These are phyloP conservation scores for Arachnomyces sp. DNA, from an alignment of 2,329 filamentous ascomycete species.

Conservation along the genomic window DNA sequence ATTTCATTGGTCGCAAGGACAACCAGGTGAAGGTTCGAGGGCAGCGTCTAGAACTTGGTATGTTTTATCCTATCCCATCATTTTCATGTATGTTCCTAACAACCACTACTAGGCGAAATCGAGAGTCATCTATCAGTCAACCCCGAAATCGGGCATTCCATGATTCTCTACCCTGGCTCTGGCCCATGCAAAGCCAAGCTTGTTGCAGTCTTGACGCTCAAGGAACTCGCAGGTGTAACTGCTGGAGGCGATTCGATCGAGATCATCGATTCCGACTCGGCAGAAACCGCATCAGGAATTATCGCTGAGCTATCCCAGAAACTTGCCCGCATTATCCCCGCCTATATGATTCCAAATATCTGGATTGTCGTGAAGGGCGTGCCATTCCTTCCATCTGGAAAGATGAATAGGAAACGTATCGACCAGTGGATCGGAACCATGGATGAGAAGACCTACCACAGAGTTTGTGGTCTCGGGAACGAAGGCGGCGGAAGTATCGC, in stretches of 20 bases:
- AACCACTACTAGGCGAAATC: conserved; percentile 37
- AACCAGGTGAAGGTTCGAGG: conserved; percentile 54
- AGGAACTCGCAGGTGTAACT: conserved; percentile 11
- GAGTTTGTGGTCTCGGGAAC: conserved; percentile 3
- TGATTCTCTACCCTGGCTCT: conserved; percentile 28
- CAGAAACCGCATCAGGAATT: too few relatives aligned
- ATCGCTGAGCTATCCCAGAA: too few relatives aligned
- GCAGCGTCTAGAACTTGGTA: conserved; percentile 49
- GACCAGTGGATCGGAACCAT: conserved; percentile 24
- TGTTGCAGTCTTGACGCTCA: conserved; percentile 25
- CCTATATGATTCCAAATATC: conserved; percentile 10
- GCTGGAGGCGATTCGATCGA: too few relatives aligned
- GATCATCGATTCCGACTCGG: too few relatives aligned
- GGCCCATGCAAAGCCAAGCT: conserved; percentile 27
- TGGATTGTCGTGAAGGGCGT: not conserved
- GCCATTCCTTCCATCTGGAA: conserved; percentile 3
- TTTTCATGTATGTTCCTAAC: not conserved
- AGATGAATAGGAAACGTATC: conserved; percentile 2
- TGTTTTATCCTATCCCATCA: conserved; percentile 29
- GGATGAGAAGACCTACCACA: conserved; percentile 6
- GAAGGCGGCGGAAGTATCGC: not conserved
- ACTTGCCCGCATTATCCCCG: conserved; percentile 25
- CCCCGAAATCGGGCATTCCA: conserved; percentile 24
- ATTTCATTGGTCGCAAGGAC: conserved; percentile 3
- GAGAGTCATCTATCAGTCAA: conserved; percentile 33